These are phyloP conservation scores for Mycena rosella DNA, from an alignment of 768 basidiomycete species.

Conservation along the genomic window DNA sequence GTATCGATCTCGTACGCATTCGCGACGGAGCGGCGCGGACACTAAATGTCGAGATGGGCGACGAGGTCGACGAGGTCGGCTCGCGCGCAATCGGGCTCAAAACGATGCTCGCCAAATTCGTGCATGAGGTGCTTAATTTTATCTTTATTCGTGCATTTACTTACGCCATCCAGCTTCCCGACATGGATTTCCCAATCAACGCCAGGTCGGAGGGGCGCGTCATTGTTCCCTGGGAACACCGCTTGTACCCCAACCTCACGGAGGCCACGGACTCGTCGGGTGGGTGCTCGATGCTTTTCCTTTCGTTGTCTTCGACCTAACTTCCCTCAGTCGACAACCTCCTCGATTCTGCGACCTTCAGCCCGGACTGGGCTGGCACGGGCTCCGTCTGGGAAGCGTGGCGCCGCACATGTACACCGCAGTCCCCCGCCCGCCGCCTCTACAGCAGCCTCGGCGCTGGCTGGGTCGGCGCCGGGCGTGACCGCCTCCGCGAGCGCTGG, in stretches of 20 bases:
- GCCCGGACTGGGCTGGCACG: constrained; percentile 85
- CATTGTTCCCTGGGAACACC: constrained; percentile 92
- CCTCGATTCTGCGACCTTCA: not conserved
- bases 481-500: constrained; percentile 7
- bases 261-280: not conserved
- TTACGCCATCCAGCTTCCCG: constrained; percentile 71
- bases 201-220: constrained; percentile 94
- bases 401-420: constrained; percentile 89
- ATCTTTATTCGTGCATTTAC: not conserved
- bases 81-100: constrained; percentile 85
- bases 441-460: constrained; percentile 80
- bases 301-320: not conserved
- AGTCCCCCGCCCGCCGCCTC: constrained; percentile 83
- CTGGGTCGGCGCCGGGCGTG: constrained; percentile 42
- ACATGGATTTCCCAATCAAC: constrained; percentile 96
- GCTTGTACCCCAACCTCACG: constrained; percentile 79
- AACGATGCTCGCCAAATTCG: constrained; percentile 80
- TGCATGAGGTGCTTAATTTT: constrained; percentile 58
- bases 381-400: constrained; percentile 96
- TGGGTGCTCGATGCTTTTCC: not conserved
- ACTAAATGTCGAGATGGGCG: constrained; percentile 49
- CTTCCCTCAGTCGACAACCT: not conserved
- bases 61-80: constrained; percentile 73
- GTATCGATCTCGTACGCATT: constrained; percentile 89
- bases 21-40: constrained; percentile 70